phyloP scores from a whole-genome alignment of 2,329 filamentous ascomycete genomes.

The Claviceps sp. region DNA sequence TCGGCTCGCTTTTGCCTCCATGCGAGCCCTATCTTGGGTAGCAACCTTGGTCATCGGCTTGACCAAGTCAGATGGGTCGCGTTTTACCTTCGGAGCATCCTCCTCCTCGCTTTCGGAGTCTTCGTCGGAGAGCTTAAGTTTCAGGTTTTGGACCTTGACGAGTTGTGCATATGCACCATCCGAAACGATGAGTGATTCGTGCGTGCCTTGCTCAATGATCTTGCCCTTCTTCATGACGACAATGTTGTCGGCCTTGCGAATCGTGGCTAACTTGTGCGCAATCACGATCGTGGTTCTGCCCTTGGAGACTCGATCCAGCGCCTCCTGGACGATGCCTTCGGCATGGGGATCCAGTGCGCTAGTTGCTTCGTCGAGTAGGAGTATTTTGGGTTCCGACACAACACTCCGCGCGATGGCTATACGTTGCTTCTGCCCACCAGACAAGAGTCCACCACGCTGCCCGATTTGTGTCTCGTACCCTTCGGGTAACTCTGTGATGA shows the following conservation, averaged over 20 bases:
- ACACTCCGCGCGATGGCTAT: conserved; percentile 8
- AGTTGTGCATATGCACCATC: conserved; percentile 7
- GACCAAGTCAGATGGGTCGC: conserved; percentile 10
- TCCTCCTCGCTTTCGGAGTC: conserved; percentile 2
- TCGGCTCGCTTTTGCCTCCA: conserved; percentile 22
- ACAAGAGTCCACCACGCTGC: conserved; percentile 48
- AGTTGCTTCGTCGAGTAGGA: conserved; percentile 87
- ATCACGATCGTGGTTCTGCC: conserved; percentile 91
- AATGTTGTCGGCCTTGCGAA: conserved; percentile 56
- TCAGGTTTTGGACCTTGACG: background rate
- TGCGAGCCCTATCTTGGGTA: conserved; percentile 15
- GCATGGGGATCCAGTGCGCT: conserved; percentile 85
- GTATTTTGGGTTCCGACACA: conserved; percentile 80
- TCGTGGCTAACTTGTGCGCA: conserved; percentile 79
- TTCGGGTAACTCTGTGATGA: conserved; percentile 32
- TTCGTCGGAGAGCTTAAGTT: background rate
- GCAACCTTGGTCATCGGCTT: conserved; percentile 20
- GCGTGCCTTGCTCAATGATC: conserved; percentile 43
- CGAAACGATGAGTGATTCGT: conserved; percentile 37
- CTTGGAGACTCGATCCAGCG: conserved; percentile 59
- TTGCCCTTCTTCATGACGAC: conserved; percentile 44
- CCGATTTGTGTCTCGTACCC: conserved; percentile 44
- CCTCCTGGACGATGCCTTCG: conserved; percentile 81
- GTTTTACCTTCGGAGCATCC: background rate
- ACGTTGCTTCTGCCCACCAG: conserved; percentile 14